Percentiles rank a stretch among this genome's conserved stretches.
These are phyloP conservation scores for Symbiodinium pilosum DNA, from an alignment of 73 alveolate species.

Conservation along the genomic window DNA sequence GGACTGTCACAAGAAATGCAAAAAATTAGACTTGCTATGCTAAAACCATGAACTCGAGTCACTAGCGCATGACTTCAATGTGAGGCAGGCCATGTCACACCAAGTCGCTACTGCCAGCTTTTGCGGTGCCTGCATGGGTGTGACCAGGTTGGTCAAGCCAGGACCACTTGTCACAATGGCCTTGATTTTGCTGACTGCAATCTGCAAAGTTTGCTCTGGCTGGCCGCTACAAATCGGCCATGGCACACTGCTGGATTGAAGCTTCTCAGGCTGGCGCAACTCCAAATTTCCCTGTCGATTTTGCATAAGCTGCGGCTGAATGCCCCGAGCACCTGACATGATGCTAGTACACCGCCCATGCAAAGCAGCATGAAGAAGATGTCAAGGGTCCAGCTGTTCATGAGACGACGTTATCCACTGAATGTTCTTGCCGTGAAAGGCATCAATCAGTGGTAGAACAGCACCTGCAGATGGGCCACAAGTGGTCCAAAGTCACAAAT, in stretches of 20 bases:
- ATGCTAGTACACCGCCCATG: background rate
- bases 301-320: constrained; percentile 84
- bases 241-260: background rate
- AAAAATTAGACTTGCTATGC: too few relatives aligned
- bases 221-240: background rate
- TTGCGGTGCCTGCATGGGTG: constrained; percentile 76
- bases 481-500: background rate
- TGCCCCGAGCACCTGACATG: constrained; percentile 82
- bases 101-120: background rate
- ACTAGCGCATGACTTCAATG: too few relatives aligned
- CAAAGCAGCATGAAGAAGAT: background rate
- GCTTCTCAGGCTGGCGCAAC: constrained; percentile 51
- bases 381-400: constrained; percentile 65
- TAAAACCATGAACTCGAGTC: too few relatives aligned
- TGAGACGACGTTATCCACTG: constrained; percentile 67
- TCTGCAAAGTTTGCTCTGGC: too few relatives aligned
- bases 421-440: constrained; percentile 87
- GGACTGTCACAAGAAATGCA: too few relatives aligned
- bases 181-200: background rate
- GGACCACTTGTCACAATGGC: constrained; percentile 95
- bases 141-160: constrained; percentile 89
- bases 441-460: constrained; percentile 82
- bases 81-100: too few relatives aligned
- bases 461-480: constrained; percentile 44
- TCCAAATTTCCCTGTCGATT: constrained; percentile 89